A percentile compares a stretch with the other conserved stretches of the same genome.
These are phyloP conservation scores for Oryza nivara DNA, from an alignment of 176 grass and related monocot genomes.

Conservation along the genomic window DNA sequence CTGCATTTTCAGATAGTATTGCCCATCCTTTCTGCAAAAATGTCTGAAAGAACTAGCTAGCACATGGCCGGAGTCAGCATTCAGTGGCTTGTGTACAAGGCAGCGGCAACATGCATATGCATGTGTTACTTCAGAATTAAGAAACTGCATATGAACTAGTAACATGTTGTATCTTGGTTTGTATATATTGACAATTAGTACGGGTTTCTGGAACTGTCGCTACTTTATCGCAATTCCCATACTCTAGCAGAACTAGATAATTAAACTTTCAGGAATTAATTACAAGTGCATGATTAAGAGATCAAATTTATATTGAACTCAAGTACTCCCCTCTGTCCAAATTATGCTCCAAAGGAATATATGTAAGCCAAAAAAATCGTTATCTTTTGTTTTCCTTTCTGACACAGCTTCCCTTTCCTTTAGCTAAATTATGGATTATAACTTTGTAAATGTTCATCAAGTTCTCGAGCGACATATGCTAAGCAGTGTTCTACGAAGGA, in stretches of 20 bases:
- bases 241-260: neutral
- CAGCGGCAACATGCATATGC: neutral
- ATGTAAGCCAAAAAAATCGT: neutral
- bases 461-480: too few relatives aligned
- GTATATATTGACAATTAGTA: neutral
- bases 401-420: neutral
- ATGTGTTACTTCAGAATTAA: conserved; percentile 46
- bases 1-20: conserved; percentile 33
- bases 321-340: neutral
- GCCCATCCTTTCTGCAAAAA: conserved; percentile 35
- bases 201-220: neutral
- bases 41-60: conserved; percentile 2
- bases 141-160: neutral
- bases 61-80: conserved; percentile 33
- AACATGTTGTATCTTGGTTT: neutral
- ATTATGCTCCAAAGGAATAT: neutral
- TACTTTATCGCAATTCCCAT: neutral
- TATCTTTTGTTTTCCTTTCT: neutral
- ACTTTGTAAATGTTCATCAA: neutral
- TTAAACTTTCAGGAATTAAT: neutral
- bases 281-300: neutral
- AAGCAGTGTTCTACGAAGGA: too few relatives aligned
- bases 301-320: neutral
- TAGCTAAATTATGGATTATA: neutral
- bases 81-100: conserved; percentile 15